Percentiles rank a stretch among this genome's conserved stretches.
Evolutionary conservation across 257 asterid genomes (phyloP).

Genomic region (Solanum arcanum): DNA sequence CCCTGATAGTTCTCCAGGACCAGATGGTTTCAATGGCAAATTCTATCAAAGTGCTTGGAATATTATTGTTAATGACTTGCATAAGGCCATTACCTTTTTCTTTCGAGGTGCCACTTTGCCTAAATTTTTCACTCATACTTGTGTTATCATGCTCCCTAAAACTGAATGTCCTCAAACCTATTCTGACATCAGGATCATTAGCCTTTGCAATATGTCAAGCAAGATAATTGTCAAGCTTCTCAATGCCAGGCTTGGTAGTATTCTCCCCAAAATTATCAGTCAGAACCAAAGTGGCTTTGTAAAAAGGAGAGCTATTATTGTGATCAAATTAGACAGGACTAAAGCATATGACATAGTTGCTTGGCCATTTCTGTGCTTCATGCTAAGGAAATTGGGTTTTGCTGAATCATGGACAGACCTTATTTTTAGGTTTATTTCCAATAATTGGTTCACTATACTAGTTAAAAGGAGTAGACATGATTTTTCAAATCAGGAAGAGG

Average conservation of each 20-base stretch:
- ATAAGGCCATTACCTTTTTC: neutral
- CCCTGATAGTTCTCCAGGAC: neutral
- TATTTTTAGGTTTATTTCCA: neutral
- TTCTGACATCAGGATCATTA: neutral
- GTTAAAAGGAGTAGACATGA: neutral
- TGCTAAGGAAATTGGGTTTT: neutral
- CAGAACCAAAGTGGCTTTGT: neutral
- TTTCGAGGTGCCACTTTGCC: neutral
- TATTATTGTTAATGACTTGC: neutral
- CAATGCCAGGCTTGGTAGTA: neutral
- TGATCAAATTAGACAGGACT: neutral
- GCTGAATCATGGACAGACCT: neutral
- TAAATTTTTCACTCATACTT: neutral
- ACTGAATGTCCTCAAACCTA: neutral
- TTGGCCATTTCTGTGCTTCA: neutral
- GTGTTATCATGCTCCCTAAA: neutral
- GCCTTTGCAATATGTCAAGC: neutral
- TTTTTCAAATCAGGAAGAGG: neutral
- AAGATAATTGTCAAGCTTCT: neutral
- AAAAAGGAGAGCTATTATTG: neutral
- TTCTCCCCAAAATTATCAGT: neutral
- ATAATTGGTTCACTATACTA: neutral
- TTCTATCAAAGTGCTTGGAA: neutral
- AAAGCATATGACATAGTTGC: neutral
- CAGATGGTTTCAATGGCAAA: neutral